phyloP scores from a whole-genome alignment of 2,329 filamentous ascomycete genomes.

The Albophoma yamanashiensis region DNA sequence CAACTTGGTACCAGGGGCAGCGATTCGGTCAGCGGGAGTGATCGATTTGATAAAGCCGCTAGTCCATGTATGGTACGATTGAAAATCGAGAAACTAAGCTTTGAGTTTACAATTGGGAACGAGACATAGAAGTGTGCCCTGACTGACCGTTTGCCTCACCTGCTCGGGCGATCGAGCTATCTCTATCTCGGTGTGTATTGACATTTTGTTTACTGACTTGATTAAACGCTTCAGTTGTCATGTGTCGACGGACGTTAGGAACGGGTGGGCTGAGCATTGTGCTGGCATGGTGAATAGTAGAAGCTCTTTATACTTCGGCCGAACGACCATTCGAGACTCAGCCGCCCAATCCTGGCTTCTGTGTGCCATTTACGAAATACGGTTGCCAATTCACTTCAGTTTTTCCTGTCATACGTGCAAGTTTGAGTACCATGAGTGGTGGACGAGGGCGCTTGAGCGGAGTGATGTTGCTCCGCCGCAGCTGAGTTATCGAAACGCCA shows the following conservation, averaged over 20 bases:
- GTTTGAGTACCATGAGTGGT: not conserved
- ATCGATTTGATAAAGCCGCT: not conserved
- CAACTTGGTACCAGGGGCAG: not conserved
- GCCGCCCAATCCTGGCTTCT: not conserved
- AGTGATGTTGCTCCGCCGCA: not conserved
- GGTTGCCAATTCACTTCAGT: not conserved
- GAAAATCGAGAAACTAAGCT: not conserved
- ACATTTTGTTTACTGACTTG: not conserved
- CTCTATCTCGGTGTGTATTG: not conserved
- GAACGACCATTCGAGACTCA: too few species aligned
- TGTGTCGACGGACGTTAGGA: too few species aligned
- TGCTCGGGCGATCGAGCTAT: not conserved
- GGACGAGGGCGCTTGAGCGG: not conserved
- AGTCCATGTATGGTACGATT: not conserved
- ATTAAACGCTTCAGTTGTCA: too few species aligned
- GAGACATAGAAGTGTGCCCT: not conserved
- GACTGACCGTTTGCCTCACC: not conserved
- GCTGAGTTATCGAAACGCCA: not conserved
- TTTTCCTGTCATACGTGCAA: not conserved
- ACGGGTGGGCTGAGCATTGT: too few species aligned
- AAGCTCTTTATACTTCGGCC: not conserved
- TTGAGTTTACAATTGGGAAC: not conserved
- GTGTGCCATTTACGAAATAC: not conserved
- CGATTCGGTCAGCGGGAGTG: not conserved
- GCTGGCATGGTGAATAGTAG: too few species aligned